These are phyloP conservation scores for Apiotrichum laibachii DNA, from an alignment of 1,284 basidiomycete genomes.

Conservation along the genomic window DNA sequence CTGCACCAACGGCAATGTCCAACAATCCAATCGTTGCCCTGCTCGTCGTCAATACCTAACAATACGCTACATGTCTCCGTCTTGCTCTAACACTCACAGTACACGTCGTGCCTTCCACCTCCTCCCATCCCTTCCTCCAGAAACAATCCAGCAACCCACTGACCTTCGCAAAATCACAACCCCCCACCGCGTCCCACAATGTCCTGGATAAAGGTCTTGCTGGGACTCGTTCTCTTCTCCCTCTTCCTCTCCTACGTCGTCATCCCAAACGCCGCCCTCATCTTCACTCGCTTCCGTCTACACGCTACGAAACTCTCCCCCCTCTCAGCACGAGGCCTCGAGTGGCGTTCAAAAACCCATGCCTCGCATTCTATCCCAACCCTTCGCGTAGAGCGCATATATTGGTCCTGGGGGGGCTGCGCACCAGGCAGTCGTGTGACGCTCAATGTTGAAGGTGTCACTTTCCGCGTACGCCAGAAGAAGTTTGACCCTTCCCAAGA, in stretches of 20 bases:
- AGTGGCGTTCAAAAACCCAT: conserved; percentile 33
- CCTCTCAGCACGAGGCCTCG: conserved; percentile 32
- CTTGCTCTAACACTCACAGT: too few species aligned
- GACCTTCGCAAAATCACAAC: not conserved
- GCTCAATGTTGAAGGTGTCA: conserved; percentile 41
- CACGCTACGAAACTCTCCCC: conserved; percentile 28
- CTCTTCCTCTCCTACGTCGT: conserved; percentile 19
- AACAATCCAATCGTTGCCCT: too few species aligned
- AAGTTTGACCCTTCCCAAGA: not conserved
- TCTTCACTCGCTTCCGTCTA: conserved; percentile 16
- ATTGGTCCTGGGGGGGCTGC: conserved; percentile 37
- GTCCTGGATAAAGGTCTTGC: conserved; percentile 9
- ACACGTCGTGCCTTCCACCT: not conserved
- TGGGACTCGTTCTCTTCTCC: conserved; percentile 16
- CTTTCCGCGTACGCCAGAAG: conserved; percentile 23
- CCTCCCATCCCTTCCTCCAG: not conserved
- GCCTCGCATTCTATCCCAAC: conserved; percentile 24
- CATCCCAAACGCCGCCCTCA: conserved; percentile 23
- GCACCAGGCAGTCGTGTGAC: conserved; percentile 28
- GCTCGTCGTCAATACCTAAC: too few species aligned
- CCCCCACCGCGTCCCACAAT: conserved; percentile 8
- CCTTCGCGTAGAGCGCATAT: conserved; percentile 32
- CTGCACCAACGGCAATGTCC: too few species aligned
- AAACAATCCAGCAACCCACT: not conserved
- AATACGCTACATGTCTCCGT: too few species aligned